phyloP scores from a whole-genome alignment of 2,329 filamentous ascomycete species.

The Beauveria medogensis region DNA sequence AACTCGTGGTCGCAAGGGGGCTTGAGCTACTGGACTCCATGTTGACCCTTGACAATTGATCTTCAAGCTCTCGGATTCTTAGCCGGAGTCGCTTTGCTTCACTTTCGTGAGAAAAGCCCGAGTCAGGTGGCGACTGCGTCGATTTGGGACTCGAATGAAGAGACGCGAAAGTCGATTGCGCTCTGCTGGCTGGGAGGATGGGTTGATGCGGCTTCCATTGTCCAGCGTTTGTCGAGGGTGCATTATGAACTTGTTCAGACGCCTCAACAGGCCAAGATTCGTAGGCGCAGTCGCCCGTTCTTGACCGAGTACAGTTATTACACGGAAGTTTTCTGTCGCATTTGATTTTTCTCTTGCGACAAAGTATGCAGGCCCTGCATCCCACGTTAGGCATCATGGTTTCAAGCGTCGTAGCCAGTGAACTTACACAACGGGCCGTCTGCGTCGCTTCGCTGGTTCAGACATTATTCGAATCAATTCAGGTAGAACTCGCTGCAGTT shows the following conservation, averaged over 20 bases:
- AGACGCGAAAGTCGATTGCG: neutral
- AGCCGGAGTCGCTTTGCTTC: slow-evolving; percentile 12
- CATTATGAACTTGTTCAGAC: neutral
- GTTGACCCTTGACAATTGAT: slow-evolving; percentile 25
- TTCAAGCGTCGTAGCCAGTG: neutral
- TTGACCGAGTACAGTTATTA: slow-evolving; percentile 32
- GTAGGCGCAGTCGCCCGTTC: slow-evolving; percentile 26
- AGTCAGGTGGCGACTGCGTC: slow-evolving; percentile 7
- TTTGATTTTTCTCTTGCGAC: slow-evolving; percentile 35
- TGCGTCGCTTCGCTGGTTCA: slow-evolving; percentile 4
- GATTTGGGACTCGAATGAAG: neutral
- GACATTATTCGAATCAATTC: neutral
- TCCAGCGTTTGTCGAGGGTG: neutral
- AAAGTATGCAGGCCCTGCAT: slow-evolving; percentile 31
- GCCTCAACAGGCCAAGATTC: slow-evolving; percentile 15
- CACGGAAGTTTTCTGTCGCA: slow-evolving; percentile 34
- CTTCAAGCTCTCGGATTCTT: slow-evolving; percentile 36
- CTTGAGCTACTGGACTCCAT: neutral
- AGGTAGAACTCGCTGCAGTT: neutral
- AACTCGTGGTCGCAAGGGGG: slow-evolving; percentile 12
- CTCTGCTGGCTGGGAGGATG: neutral
- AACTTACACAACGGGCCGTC: slow-evolving; percentile 11
- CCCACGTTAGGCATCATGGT: neutral
- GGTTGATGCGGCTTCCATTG: neutral
- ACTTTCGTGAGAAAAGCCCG: slow-evolving; percentile 12